These are phyloP conservation scores for Kwoniella mangroviensis DNA, from an alignment of 768 basidiomycete species.

Conservation along the genomic window DNA sequence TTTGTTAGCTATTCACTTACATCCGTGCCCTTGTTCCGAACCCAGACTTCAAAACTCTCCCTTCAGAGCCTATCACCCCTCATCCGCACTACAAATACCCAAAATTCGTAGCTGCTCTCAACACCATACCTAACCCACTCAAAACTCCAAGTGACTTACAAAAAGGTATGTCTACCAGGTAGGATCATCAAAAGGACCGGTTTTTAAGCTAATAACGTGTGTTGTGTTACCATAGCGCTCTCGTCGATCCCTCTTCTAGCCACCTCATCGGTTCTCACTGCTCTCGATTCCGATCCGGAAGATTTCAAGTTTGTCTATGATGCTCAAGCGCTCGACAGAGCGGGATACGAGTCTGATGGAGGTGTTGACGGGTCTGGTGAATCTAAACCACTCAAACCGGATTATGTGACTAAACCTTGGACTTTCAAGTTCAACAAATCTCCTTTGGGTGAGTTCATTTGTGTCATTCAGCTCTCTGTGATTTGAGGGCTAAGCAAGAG, in stretches of 20 bases:
- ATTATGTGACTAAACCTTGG: constrained; percentile 46
- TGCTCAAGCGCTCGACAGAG: constrained; percentile 42
- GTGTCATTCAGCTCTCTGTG: too few species aligned
- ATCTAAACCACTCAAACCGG: constrained; percentile 16
- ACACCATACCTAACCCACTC: constrained; percentile 44
- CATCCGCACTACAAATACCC: constrained; percentile 58
- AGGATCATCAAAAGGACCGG: too few species aligned
- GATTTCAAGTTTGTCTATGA: constrained; percentile 30
- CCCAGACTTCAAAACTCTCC: constrained; percentile 48
- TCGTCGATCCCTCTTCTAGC: constrained; percentile 18
- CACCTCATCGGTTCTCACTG: constrained; percentile 49
- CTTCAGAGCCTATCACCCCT: constrained; percentile 45
- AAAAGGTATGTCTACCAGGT: constrained; percentile 41
- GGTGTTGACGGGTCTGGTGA: constrained; percentile 39
- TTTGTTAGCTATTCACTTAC: not conserved
- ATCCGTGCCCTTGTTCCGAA: not conserved
- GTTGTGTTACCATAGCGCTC: too few species aligned
- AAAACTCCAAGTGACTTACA: constrained; percentile 53
- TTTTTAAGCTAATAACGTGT: not conserved
- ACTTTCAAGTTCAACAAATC: constrained; percentile 55
- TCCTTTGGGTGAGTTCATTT: constrained; percentile 48
- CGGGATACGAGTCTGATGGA: constrained; percentile 54
- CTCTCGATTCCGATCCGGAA: constrained; percentile 39
- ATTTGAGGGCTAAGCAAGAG: too few species aligned
- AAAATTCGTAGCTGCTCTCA: constrained; percentile 47